Evolutionary conservation across 129 eudicot genomes (phyloP).

Genomic region (Flaveria brownii): DNA sequence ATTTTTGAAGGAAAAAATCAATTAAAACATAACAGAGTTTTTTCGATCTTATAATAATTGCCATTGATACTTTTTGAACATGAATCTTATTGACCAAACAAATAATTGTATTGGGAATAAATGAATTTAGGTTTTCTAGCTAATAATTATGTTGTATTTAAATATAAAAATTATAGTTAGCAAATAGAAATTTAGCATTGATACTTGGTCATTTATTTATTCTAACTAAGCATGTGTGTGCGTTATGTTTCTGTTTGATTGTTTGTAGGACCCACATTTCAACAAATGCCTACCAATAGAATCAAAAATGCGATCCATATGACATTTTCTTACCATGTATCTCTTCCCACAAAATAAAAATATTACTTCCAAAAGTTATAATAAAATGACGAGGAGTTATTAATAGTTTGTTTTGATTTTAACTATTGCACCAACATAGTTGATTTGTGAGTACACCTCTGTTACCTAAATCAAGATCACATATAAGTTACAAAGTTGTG

Average conservation of each 20-base stretch:
- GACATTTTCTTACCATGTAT: neutral
- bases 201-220: too few species aligned
- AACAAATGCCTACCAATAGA: slow-evolving; percentile 35
- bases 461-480: neutral
- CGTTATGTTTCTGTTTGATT: slow-evolving; percentile 17
- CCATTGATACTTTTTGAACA: neutral
- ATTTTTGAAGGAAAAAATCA: too few species aligned
- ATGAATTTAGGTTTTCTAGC: neutral
- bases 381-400: neutral
- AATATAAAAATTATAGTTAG: neutral
- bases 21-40: too few species aligned
- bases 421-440: neutral
- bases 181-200: too few species aligned
- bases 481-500: too few species aligned
- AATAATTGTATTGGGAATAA: neutral
- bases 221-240: neutral
- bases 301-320: slow-evolving; percentile 12
- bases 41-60: neutral
- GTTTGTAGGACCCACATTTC: slow-evolving; percentile 21
- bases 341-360: neutral
- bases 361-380: neutral
- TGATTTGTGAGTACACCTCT: neutral
- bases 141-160: neutral
- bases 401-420: neutral
- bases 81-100: neutral